Evolutionary conservation across 2,329 filamentous ascomycete species (phyloP).

Genomic region (Hypoxylon sp.): DNA sequence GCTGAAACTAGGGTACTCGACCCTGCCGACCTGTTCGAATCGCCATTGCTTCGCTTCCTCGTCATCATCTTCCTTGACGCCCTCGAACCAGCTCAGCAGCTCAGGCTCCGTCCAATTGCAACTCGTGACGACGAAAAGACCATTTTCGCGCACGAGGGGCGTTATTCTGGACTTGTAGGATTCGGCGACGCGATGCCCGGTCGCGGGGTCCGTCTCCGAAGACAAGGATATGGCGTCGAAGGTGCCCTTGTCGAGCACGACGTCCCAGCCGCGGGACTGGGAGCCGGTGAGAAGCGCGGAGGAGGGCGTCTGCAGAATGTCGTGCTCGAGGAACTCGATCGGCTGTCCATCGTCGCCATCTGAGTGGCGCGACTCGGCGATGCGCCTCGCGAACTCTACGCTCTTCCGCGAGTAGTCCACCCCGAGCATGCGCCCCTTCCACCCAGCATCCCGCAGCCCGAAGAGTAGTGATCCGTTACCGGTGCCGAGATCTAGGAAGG

Average conservation of each 20-base stretch:
- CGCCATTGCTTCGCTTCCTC: slow-evolving; percentile 50
- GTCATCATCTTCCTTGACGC: slow-evolving; percentile 40
- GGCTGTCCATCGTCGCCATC: slow-evolving; percentile 47
- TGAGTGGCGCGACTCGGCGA: slow-evolving; percentile 60
- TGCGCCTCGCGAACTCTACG: slow-evolving; percentile 77
- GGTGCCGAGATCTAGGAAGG: slow-evolving; percentile 86
- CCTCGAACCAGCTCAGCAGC: slow-evolving; percentile 81
- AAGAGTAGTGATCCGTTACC: slow-evolving; percentile 95
- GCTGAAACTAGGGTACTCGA: slow-evolving; percentile 86
- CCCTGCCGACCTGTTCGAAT: slow-evolving; percentile 73
- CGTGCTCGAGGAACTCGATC: slow-evolving; percentile 69
- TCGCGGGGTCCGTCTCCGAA: slow-evolving; percentile 62
- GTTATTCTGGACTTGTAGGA: slow-evolving; percentile 78
- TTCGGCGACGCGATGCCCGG: slow-evolving; percentile 75
- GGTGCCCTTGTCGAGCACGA: slow-evolving; percentile 97
- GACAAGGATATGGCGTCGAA: slow-evolving; percentile 94
- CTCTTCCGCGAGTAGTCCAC: slow-evolving; percentile 83
- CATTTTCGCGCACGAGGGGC: slow-evolving; percentile 75
- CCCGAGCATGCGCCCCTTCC: slow-evolving; percentile 79
- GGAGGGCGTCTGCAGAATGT: slow-evolving; percentile 65
- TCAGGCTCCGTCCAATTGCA: slow-evolving; percentile 99
- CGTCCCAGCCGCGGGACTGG: slow-evolving; percentile 74
- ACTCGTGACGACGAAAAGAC: slow-evolving; percentile 87
- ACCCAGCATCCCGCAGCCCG: slow-evolving; percentile 74
- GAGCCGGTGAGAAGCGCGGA: slow-evolving; percentile 52